These are phyloP conservation scores for Proliferodiscus dingleyae DNA, from an alignment of 2,329 filamentous ascomycete genomes.

Conservation along the genomic window DNA sequence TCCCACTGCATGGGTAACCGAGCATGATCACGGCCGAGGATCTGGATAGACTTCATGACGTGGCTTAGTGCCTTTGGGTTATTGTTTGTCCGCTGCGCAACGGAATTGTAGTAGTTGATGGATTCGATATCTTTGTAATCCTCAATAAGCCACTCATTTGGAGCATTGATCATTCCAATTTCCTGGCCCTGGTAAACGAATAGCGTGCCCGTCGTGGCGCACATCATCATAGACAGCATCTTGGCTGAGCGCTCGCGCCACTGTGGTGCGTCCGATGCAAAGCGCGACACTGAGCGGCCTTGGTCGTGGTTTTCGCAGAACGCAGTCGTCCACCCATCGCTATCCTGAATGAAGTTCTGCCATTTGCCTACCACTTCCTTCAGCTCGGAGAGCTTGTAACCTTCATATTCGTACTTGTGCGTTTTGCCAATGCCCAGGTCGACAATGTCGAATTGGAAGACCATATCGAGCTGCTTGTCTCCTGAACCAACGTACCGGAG, in stretches of 20 bases:
- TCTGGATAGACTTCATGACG: conserved; percentile 48
- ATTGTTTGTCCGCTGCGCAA: conserved; percentile 32
- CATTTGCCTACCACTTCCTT: conserved; percentile 45
- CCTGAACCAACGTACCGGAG: conserved; percentile 54
- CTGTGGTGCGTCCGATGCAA: conserved; percentile 29
- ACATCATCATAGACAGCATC: conserved; percentile 48
- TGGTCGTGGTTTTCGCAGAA: conserved; percentile 64
- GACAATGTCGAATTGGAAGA: conserved; percentile 63
- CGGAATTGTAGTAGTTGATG: conserved; percentile 45
- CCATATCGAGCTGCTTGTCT: conserved; percentile 61
- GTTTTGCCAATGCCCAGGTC: conserved; percentile 53
- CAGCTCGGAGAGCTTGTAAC: conserved; percentile 43
- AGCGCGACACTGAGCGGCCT: conserved; percentile 50
- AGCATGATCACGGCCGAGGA: conserved; percentile 60
- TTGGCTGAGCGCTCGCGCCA: conserved; percentile 36
- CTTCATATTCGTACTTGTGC: conserved; percentile 45
- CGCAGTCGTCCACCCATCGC: conserved; percentile 53
- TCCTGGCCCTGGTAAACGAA: conserved; percentile 59
- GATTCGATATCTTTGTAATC: conserved; percentile 46
- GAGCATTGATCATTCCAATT: conserved; percentile 55
- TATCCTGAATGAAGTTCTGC: conserved; percentile 47
- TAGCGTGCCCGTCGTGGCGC: conserved; percentile 47
- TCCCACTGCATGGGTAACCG: conserved; percentile 67
- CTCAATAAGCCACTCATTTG: conserved; percentile 45
- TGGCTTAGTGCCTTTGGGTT: conserved; percentile 39